Conservation (phyloP, 306 rosid species). For the Crotalaria pallida region DNA sequence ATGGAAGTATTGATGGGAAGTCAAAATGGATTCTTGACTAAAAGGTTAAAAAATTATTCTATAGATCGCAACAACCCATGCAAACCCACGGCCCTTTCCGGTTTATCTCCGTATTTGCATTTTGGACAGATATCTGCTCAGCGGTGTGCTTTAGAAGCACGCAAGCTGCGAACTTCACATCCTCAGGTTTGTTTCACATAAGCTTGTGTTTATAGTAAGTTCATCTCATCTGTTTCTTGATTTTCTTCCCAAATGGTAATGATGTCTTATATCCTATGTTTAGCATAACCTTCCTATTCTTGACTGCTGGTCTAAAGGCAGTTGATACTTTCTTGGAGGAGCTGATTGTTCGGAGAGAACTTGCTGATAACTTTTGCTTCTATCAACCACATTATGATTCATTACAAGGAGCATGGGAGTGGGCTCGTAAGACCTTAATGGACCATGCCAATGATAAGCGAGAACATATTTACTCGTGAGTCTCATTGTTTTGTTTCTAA, state of each 20-base stretch:
- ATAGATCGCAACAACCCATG: slow-evolving; percentile 67
- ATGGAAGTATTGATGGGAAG: slow-evolving; percentile 80
- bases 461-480: slow-evolving; percentile 72
- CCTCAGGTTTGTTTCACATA: slow-evolving; percentile 56
- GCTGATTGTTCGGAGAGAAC: slow-evolving; percentile 84
- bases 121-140: slow-evolving; percentile 91
- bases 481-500: slow-evolving; percentile 2
- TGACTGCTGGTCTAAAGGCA: slow-evolving; percentile 50
- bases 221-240: background rate
- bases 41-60: slow-evolving; percentile 64
- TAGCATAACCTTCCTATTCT: background rate
- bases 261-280: background rate
- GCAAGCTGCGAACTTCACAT: slow-evolving; percentile 33
- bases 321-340: slow-evolving; percentile 80
- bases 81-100: slow-evolving; percentile 70
- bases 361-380: slow-evolving; percentile 88
- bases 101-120: slow-evolving; percentile 91
- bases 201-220: background rate
- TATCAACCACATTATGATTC: slow-evolving; percentile 88
- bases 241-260: background rate
- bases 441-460: slow-evolving; percentile 80
- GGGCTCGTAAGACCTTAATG: slow-evolving; percentile 89
- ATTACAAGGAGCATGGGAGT: slow-evolving; percentile 84
- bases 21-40: slow-evolving; percentile 78
- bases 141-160: slow-evolving; percentile 92